phyloP scores from a whole-genome alignment of 495 filamentous ascomycete genomes.

The Daldinia vernicosa region DNA sequence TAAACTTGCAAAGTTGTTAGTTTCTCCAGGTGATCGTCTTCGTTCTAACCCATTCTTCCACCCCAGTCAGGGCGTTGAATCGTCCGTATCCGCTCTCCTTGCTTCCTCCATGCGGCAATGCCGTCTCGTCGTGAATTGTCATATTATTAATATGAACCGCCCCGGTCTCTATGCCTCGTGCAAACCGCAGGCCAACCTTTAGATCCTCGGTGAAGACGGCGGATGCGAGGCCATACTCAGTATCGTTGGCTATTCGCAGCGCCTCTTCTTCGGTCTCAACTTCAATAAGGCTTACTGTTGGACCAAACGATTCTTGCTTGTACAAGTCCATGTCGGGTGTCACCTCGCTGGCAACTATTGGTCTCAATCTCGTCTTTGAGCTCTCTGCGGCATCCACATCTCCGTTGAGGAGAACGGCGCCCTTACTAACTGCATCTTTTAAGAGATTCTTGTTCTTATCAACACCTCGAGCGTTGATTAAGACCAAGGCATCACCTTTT shows the following conservation, averaged over 20 bases:
- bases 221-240: constrained; percentile 80
- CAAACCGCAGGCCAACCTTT: constrained; percentile 75
- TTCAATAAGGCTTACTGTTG: constrained; percentile 69
- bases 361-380: constrained; percentile 68
- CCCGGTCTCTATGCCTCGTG: constrained; percentile 79
- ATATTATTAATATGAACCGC: constrained; percentile 89
- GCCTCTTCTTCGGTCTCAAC: constrained; percentile 73
- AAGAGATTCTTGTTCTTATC: constrained; percentile 74
- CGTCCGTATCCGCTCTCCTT: constrained; percentile 86
- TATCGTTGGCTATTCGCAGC: constrained; percentile 80
- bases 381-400: constrained; percentile 57
- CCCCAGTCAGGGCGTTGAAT: constrained; percentile 59
- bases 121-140: constrained; percentile 84
- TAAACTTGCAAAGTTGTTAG: constrained; percentile 31
- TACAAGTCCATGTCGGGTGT: constrained; percentile 86
- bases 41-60: constrained; percentile 81
- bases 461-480: constrained; percentile 69
- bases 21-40: constrained; percentile 83
- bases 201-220: constrained; percentile 90
- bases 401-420: constrained; percentile 72
- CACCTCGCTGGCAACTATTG: constrained; percentile 74
- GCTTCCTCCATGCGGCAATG: constrained; percentile 82
- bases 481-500: constrained; percentile 61
- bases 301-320: constrained; percentile 82
- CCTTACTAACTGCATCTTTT: constrained; percentile 70